Conservation (phyloP, 495 filamentous ascomycete genomes). For the Neurospora cerealis region DNA sequence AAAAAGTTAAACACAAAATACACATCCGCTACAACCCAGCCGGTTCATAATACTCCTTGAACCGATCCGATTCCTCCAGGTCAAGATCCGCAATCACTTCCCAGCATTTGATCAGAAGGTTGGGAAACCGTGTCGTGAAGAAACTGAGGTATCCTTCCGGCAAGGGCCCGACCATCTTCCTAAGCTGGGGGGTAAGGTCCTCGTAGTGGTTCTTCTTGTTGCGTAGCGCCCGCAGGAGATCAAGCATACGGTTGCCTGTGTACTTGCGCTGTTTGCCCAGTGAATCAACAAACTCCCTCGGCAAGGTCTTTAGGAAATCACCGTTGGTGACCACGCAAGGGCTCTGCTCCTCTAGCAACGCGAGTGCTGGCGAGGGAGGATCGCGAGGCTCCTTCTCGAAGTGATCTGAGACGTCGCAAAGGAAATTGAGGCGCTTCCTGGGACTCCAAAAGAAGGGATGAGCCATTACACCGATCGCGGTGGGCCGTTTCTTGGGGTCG, state of each 20-base stretch:
- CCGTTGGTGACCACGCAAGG: constrained; percentile 27
- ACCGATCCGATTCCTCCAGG: constrained; percentile 58
- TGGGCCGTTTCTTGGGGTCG: constrained; percentile 59
- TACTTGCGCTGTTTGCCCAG: constrained; percentile 95
- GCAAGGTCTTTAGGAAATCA: constrained; percentile 71
- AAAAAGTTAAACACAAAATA: background rate
- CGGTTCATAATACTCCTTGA: constrained; percentile 60
- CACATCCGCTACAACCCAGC: background rate
- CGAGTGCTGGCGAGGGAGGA: constrained; percentile 58
- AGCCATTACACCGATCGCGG: constrained; percentile 65
- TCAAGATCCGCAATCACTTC: constrained; percentile 55
- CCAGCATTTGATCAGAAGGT: constrained; percentile 72
- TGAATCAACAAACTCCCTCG: constrained; percentile 71
- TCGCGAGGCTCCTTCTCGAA: constrained; percentile 87
- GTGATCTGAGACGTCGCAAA: constrained; percentile 88
- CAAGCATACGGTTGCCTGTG: constrained; percentile 68
- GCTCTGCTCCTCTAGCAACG: constrained; percentile 40
- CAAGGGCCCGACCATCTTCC: constrained; percentile 67
- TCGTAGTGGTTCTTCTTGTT: constrained; percentile 96
- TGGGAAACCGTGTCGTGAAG: constrained; percentile 75
- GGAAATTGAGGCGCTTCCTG: constrained; percentile 78
- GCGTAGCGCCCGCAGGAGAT: constrained; percentile 79
- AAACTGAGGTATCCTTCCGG: constrained; percentile 81
- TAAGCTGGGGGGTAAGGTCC: constrained; percentile 72
- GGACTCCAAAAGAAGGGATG: constrained; percentile 95